Evolutionary conservation across 73 alveolate genomes (phyloP).

Genomic region (Paraurostyla sp.): DNA sequence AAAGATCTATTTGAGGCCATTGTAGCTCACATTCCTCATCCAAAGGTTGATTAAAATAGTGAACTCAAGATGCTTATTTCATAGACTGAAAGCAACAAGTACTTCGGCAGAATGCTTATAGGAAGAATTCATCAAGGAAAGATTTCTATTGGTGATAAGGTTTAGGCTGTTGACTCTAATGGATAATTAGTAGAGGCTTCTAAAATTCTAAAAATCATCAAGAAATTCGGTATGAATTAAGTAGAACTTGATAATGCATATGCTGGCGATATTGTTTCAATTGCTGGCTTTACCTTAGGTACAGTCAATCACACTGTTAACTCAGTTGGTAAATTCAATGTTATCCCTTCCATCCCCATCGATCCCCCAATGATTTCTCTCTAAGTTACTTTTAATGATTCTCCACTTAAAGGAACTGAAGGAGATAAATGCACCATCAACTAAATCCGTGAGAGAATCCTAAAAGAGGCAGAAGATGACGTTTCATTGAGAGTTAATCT

Average conservation of each 20-base stretch:
- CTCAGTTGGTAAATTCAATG: slow-evolving; percentile 70
- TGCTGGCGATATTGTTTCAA: slow-evolving; percentile 93
- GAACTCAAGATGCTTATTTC: slow-evolving; percentile 84
- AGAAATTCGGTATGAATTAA: slow-evolving; percentile 84
- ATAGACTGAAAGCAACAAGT: slow-evolving; percentile 83
- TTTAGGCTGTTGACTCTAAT: slow-evolving; percentile 72
- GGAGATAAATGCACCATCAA: slow-evolving; percentile 80
- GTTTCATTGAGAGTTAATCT: slow-evolving; percentile 77
- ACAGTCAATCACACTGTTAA: slow-evolving; percentile 85
- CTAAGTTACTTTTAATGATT: slow-evolving; percentile 75
- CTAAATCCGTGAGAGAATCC: slow-evolving; percentile 81
- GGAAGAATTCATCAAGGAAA: slow-evolving; percentile 86
- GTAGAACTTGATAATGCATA: slow-evolving; percentile 85
- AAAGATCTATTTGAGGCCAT: slow-evolving; percentile 79
- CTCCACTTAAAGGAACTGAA: slow-evolving; percentile 89
- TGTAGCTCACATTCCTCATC: slow-evolving; percentile 77
- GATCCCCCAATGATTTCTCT: slow-evolving; percentile 90
- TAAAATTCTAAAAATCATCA: slow-evolving; percentile 77
- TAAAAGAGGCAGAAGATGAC: slow-evolving; percentile 86
- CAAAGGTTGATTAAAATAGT: slow-evolving; percentile 72
- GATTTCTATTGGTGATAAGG: slow-evolving; percentile 76
- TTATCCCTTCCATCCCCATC: slow-evolving; percentile 84
- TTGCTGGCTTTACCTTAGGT: slow-evolving; percentile 83
- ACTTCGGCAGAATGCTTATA: slow-evolving; percentile 84
- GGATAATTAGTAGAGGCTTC: slow-evolving; percentile 76